A percentile compares a stretch with the other conserved stretches of the same genome.
These are phyloP conservation scores for Ophiostoma perfectum DNA, from an alignment of 2,329 filamentous ascomycete species.

Conservation along the genomic window DNA sequence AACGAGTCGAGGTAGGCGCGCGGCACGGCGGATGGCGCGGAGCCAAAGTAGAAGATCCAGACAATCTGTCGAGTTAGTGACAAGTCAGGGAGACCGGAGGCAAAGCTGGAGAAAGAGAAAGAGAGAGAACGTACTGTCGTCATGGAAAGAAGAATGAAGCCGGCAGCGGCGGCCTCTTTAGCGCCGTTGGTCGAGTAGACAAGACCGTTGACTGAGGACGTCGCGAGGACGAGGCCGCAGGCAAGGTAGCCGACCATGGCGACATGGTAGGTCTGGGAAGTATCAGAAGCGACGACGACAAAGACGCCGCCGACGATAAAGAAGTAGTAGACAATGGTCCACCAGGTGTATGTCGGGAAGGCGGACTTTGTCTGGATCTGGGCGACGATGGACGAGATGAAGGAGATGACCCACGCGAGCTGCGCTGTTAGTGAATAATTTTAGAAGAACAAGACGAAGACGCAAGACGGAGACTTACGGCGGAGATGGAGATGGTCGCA, in stretches of 20 bases:
- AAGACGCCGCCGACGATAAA: conserved; percentile 75
- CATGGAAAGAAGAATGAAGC: conserved; percentile 91
- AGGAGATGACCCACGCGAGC: conserved; percentile 93
- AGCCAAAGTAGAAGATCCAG: conserved; percentile 99
- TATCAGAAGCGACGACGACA: conserved; percentile 76
- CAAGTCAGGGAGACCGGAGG: conserved; percentile 12
- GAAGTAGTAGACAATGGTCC: conserved; percentile 79
- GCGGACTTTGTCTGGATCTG: conserved; percentile 44
- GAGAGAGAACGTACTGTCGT: conserved; percentile 62
- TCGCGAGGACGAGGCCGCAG: conserved; percentile 76
- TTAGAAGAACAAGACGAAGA: background rate
- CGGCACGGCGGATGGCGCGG: conserved; percentile 76
- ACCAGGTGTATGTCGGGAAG: conserved; percentile 90
- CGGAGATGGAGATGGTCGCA: conserved; percentile 84
- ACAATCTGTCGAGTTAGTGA: conserved; percentile 58
- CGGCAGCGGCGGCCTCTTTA: conserved; percentile 81
- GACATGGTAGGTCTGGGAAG: conserved; percentile 82
- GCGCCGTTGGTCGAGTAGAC: conserved; percentile 71
- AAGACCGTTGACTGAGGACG: conserved; percentile 77
- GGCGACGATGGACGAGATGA: conserved; percentile 77
- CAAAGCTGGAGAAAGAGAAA: background rate
- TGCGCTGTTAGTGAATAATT: conserved; percentile 35
- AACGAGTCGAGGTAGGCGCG: conserved; percentile 94
- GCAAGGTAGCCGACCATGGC: conserved; percentile 84
- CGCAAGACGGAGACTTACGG: conserved; percentile 54